Base-by-base conservation (phyloP, 306 rosid species). In the Casuarina equisetifolia region DNA sequence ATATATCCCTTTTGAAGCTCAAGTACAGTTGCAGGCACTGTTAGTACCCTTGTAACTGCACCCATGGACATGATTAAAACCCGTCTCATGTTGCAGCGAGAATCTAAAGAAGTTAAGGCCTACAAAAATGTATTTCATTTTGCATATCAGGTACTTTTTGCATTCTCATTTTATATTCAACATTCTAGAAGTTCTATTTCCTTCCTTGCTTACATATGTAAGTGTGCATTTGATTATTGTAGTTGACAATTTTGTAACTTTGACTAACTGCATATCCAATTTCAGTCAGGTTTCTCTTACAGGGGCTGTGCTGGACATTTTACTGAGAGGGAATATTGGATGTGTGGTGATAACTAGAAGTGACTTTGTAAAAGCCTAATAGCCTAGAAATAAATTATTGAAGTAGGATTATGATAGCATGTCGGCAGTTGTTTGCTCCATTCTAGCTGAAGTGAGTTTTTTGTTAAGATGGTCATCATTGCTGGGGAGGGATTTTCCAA, bases 11-110 rank as follows among this genome's bases (percentile, higher is more conserved):
- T 80, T 54, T 88, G 84, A 84, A 95, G 99, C 77, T 90, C 99
- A 43, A 95, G 99, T 81, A 75, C 88, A 53, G 81, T 81, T 81
- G 97, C 97, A 3, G 99, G 97, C 72, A 44, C 81, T 32, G 81
- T 81, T 78, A 88, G 99, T 78, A 95, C 97, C 75, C 78, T 95
- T 51, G 62, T 91, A 75, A 95, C 97, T 48, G 92, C 99, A 51
- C 99, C 99, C 1, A 62, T 92, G 77, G 99, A 95, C 88, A 95
- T 91, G 96, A 82, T 91, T 66, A 95, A 95, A 87, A 95, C 97
- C 70, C 97, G 97, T 79, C 97, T 95, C 76, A 92, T 95, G 99
- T 85, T 95, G 85, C 97, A 95, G 82, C 85, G 92, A 49, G 91
- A 82, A 86, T 91, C 92, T 62, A 69, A 84, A 73, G 78, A 59